phyloP scores from a whole-genome alignment of 495 filamentous ascomycete species.

The Talaromyces ruber region DNA sequence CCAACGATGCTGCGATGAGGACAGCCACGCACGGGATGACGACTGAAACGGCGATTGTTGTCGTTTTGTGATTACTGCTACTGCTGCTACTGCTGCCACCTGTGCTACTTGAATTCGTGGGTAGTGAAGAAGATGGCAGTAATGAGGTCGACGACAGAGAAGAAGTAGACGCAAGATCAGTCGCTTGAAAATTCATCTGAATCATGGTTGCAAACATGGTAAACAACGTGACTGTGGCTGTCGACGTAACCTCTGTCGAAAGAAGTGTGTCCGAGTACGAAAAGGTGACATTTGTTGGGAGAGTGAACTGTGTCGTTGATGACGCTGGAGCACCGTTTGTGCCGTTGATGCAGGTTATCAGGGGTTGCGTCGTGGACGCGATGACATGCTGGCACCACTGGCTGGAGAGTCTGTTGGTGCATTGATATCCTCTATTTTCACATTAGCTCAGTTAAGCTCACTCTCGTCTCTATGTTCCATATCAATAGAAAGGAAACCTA shows the following conservation, averaged over 20 bases:
- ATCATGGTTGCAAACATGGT: not conserved
- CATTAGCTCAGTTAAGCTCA: not conserved
- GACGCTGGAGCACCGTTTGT: not conserved
- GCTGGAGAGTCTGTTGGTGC: not conserved
- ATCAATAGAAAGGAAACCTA: not conserved
- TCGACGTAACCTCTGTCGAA: not conserved
- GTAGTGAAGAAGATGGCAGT: not conserved
- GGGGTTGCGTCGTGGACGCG: not conserved
- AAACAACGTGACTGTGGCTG: not conserved
- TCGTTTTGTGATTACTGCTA: not conserved
- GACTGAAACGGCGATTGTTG: conserved; percentile 2
- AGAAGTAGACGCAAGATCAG: not conserved
- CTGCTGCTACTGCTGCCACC: not conserved
- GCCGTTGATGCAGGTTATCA: not conserved
- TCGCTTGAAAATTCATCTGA: not conserved
- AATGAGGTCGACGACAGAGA: not conserved
- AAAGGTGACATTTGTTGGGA: not conserved
- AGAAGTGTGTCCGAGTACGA: not conserved
- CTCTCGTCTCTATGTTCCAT: not conserved
- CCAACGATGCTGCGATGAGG: not conserved
- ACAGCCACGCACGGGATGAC: not conserved
- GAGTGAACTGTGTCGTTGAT: not conserved
- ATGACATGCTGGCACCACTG: not conserved
- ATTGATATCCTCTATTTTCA: not conserved
- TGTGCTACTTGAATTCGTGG: not conserved